phyloP scores from a whole-genome alignment of 257 asterid genomes.

The Handroanthus guayacan region DNA sequence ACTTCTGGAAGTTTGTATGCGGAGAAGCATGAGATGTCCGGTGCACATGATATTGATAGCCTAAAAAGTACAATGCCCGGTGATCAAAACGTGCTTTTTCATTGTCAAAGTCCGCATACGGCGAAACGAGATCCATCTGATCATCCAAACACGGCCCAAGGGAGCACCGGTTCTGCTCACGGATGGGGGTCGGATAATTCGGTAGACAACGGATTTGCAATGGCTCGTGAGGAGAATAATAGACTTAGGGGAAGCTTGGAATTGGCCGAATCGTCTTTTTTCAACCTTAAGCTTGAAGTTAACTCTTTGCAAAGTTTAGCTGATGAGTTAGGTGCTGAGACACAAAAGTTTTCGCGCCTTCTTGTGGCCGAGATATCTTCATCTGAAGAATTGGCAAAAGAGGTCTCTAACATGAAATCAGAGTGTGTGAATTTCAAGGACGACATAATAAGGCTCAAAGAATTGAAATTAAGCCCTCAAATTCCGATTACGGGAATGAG shows the following conservation, averaged over 20 bases:
- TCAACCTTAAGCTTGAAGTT: slow-evolving; percentile 82
- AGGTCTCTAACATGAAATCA: slow-evolving; percentile 66
- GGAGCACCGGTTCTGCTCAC: slow-evolving; percentile 53
- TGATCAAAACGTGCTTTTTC: slow-evolving; percentile 48
- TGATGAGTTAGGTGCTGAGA: slow-evolving; percentile 72
- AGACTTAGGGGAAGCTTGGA: slow-evolving; percentile 78
- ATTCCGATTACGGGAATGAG: slow-evolving; percentile 39
- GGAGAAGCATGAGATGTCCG: slow-evolving; percentile 69
- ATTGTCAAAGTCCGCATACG: slow-evolving; percentile 50
- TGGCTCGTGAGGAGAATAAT: slow-evolving; percentile 72
- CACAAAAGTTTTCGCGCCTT: slow-evolving; percentile 56
- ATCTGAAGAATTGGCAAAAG: slow-evolving; percentile 64
- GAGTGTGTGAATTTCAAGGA: slow-evolving; percentile 75
- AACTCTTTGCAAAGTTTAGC: slow-evolving; percentile 76
- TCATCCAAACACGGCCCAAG: slow-evolving; percentile 52
- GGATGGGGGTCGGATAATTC: slow-evolving; percentile 72
- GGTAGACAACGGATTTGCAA: slow-evolving; percentile 63
- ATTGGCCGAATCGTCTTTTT: slow-evolving; percentile 75
- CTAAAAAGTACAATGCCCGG: slow-evolving; percentile 53
- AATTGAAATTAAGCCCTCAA: slow-evolving; percentile 57
- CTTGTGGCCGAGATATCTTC: slow-evolving; percentile 75
- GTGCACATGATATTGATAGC: slow-evolving; percentile 57
- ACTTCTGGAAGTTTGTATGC: slow-evolving; percentile 84
- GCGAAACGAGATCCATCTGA: slow-evolving; percentile 62
- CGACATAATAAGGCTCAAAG: slow-evolving; percentile 60